These are phyloP conservation scores for Sugiyamaella sp. DNA, from an alignment of 1,139 yeast genomes.

Conservation along the genomic window DNA sequence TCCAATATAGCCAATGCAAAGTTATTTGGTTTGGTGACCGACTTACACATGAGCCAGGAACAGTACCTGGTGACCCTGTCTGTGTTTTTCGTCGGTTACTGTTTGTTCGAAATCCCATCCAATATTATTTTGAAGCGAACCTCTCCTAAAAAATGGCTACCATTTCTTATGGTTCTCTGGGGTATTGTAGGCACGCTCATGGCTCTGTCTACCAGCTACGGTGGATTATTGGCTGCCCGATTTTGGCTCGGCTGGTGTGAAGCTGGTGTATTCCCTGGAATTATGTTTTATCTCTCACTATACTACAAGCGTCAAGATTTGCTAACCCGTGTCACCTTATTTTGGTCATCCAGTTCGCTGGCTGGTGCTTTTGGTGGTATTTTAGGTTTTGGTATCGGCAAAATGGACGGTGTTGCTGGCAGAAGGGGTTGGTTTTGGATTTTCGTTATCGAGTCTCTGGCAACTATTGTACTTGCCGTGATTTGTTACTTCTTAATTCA, in stretches of 20 bases:
- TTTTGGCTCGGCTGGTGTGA: slow-evolving; percentile 62
- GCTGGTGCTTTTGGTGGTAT: slow-evolving; percentile 45
- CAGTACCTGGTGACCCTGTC: slow-evolving; percentile 59
- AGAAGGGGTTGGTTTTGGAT: slow-evolving; percentile 63
- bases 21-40: slow-evolving; percentile 58
- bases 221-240: slow-evolving; percentile 58
- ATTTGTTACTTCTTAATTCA: slow-evolving; percentile 53
- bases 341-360: slow-evolving; percentile 49
- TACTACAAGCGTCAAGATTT: slow-evolving; percentile 44
- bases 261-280: slow-evolving; percentile 61
- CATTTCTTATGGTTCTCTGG: slow-evolving; percentile 54
- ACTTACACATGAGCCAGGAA: slow-evolving; percentile 50
- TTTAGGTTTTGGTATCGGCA: slow-evolving; percentile 46
- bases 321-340: slow-evolving; percentile 57
- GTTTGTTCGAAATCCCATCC: slow-evolving; percentile 59
- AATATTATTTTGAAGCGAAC: slow-evolving; percentile 43
- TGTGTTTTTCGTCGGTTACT: slow-evolving; percentile 59
- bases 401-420: slow-evolving; percentile 36
- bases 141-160: slow-evolving; percentile 49
- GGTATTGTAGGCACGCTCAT: slow-evolving; percentile 62
- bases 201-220: slow-evolving; percentile 58
- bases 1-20: slow-evolving; percentile 68
- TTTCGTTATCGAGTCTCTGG: slow-evolving; percentile 57
- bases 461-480: slow-evolving; percentile 54
- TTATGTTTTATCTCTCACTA: slow-evolving; percentile 34